A percentile compares a stretch with the other conserved stretches of the same genome.
Conservation (phyloP, 2,329 filamentous ascomycete genomes). For the Colletotrichum navitas region DNA sequence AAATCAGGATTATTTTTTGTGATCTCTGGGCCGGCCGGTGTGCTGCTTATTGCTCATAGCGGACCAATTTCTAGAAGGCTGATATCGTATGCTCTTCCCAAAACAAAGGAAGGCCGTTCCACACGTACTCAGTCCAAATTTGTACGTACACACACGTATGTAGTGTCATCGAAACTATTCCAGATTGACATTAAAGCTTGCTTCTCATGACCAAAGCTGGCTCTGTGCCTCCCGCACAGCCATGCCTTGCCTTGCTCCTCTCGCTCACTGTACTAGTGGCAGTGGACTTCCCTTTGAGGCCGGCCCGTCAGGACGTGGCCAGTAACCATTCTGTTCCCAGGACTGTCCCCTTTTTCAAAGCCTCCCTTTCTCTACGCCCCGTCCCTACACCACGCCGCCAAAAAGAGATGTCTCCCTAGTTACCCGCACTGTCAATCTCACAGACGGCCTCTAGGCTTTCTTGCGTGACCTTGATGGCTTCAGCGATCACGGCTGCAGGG, state of each 20-base stretch:
- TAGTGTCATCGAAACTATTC: conserved; percentile 12
- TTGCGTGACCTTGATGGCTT: conserved; percentile 70
- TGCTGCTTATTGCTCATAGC: conserved; percentile 10
- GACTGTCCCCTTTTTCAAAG: not conserved
- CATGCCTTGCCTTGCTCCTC: not conserved
- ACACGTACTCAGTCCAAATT: conserved; percentile 14
- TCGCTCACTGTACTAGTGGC: not conserved
- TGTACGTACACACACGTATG: conserved; percentile 16
- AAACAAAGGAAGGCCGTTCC: conserved; percentile 3
- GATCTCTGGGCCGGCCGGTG: not conserved
- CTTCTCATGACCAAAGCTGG: conserved; percentile 8
- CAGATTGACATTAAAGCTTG: conserved; percentile 5
- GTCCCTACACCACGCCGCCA: not conserved
- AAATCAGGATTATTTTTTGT: not conserved
- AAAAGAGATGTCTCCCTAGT: not conserved
- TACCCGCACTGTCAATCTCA: conserved; percentile 50
- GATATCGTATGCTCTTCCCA: conserved; percentile 25
- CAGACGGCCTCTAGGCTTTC: conserved; percentile 68
- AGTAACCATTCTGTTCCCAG: not conserved
- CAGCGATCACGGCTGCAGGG: conserved; percentile 70
- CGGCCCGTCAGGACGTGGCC: not conserved
- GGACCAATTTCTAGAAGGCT: conserved; percentile 19
- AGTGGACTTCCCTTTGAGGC: no score
- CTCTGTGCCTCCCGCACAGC: not conserved
- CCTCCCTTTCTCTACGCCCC: not conserved